Base-by-base conservation (phyloP, 306 rosid species). In the Carpinus fangiana region DNA sequence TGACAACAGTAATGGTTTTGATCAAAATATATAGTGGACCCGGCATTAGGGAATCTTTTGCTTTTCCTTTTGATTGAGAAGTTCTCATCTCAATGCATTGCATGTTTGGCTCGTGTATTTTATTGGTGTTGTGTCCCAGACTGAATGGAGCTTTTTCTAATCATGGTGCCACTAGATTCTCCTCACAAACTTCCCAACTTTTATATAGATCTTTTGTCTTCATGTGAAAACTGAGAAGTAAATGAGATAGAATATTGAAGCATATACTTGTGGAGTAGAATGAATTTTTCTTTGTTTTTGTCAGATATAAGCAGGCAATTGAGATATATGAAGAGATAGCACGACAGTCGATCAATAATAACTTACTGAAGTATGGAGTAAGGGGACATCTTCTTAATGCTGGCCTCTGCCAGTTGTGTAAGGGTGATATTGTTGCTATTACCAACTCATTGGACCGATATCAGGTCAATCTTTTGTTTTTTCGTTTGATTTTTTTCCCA, bases 361-460 rank as follows among this genome's bases (percentile, higher is more conserved):
- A 88, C 85, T 85, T 95, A 89, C 90, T 95, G 66, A 95, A 95
- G 83, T 95, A 95, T 76, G 98, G 99, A 83, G 99, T 93, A 23
- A 95, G 90, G 73, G 99, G 99, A 54, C 97, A 95, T 82, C 96
- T 95, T 81, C 99, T 95, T 53, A 95, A 93, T 89, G 98, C 97
- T 83, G 98, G 99, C 70, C 77, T 93, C 78, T 95, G 98, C 87
- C 96, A 95, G 76, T 98, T 95, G 55, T 93, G 99, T 83, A 91
- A 83, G 80, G 97, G 86, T 59, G 99, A 95, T 21, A 83, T 73
- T 55, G 81, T 95, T 73, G 98, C 98, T 56, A 90, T 95, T 75
- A 85, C 86, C 82, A 95, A 95, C 74, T 94, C 99, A n/a, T 88
- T 92, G 64, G 98, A 93, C 77, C 79, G 86, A 76, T 93, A 93